Conservation (phyloP, 2,329 filamentous ascomycete species). For the Stachybotrys echinatus region DNA sequence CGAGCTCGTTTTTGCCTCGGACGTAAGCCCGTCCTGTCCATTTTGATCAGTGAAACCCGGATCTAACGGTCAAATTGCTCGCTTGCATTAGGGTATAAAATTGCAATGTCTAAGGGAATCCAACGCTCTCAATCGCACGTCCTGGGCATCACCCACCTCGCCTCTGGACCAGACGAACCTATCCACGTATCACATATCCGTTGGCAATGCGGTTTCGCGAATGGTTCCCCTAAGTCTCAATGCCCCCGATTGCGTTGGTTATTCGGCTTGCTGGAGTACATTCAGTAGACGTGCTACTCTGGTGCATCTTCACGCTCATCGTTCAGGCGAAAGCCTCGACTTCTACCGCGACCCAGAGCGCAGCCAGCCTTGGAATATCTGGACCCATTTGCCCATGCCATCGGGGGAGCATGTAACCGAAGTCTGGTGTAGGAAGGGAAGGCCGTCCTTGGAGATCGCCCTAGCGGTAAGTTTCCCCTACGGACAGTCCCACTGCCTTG, state of each 20-base stretch:
- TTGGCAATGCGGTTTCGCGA: background rate
- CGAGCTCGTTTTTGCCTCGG: background rate
- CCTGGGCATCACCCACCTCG: background rate
- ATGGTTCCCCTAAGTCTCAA: background rate
- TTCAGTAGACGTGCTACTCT: background rate
- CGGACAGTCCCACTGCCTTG: background rate
- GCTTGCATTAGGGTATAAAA: background rate
- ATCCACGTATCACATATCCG: background rate
- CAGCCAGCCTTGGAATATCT: background rate
- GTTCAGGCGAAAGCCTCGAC: background rate
- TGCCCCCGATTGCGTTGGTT: background rate
- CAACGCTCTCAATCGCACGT: background rate
- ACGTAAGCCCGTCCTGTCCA: background rate
- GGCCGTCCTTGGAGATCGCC: background rate
- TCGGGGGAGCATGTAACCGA: background rate
- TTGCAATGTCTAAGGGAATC: background rate
- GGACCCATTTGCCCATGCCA: background rate
- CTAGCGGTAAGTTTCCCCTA: background rate
- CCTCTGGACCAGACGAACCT: background rate
- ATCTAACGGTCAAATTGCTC: too few relatives aligned
- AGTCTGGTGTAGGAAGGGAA: background rate
- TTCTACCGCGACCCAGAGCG: background rate
- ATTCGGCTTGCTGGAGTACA: background rate
- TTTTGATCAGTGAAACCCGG: background rate
- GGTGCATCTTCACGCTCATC: background rate